A percentile compares a stretch with the other conserved stretches of the same genome.
These are phyloP conservation scores for Magnolia sinica DNA, from an alignment of 164 flowering plant genomes.

Conservation along the genomic window DNA sequence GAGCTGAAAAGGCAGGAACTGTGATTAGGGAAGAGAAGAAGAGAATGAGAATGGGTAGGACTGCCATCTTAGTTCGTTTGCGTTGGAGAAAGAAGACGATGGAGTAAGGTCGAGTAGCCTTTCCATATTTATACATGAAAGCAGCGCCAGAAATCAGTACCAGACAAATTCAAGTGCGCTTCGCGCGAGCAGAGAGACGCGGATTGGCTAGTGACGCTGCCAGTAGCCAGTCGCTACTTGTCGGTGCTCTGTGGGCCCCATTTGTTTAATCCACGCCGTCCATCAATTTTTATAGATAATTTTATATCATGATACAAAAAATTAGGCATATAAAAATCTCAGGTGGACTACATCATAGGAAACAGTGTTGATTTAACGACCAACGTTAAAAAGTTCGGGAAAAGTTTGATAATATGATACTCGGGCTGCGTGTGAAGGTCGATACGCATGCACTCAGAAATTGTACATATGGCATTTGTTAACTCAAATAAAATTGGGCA, in stretches of 20 bases:
- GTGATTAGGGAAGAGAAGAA: constrained; percentile 1
- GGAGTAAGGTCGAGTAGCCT: too few relatives aligned
- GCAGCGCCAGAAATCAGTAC: too few relatives aligned
- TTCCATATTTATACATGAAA: not conserved
- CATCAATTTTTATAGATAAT: too few relatives aligned
- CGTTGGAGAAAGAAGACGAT: not conserved
- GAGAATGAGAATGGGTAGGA: not conserved
- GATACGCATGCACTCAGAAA: not conserved
- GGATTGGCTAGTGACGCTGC: too few relatives aligned
- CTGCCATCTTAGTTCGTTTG: not conserved
- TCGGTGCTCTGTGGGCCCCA: too few relatives aligned
- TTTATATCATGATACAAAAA: too few relatives aligned
- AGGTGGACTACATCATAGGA: too few relatives aligned
- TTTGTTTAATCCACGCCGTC: too few relatives aligned
- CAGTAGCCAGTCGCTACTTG: too few relatives aligned
- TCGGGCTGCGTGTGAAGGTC: not conserved
- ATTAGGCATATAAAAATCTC: too few relatives aligned
- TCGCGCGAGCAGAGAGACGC: not conserved
- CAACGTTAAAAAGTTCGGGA: not conserved
- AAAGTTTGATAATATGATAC: not conserved
- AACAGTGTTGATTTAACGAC: too few relatives aligned
- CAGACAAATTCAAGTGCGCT: not conserved
- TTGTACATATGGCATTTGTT: not conserved
- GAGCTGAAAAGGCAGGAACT: not conserved
- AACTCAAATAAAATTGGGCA: not conserved